These are phyloP conservation scores for Erucastrum elatum DNA, from an alignment of 345 rosid species.

Conservation along the genomic window DNA sequence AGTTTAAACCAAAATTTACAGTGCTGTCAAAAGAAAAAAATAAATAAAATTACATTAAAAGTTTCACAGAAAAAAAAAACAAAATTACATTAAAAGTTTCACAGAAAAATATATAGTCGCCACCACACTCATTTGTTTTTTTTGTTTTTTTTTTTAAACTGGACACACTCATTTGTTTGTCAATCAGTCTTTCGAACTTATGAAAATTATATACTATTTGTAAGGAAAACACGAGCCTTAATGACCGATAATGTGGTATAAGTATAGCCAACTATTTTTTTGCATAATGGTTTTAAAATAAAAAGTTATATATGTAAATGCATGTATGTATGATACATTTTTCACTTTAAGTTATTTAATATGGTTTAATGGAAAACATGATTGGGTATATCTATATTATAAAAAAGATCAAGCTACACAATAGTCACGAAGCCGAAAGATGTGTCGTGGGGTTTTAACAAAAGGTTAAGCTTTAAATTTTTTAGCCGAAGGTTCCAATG, in stretches of 20 bases:
- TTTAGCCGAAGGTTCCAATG: conserved; percentile 25
- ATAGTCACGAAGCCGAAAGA: conserved; percentile 37
- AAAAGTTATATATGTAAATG: conserved; percentile 1
- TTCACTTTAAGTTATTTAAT: conserved; percentile 8
- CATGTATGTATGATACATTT: neutral
- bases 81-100: neutral
- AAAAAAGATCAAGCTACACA: neutral
- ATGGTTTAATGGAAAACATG: conserved; percentile 20
- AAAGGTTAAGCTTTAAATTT: conserved; percentile 16
- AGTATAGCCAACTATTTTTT: neutral
- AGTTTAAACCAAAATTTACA: neutral
- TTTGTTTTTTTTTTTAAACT: too few species aligned
- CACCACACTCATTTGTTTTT: neutral
- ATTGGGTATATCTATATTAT: neutral
- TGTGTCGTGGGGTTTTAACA: conserved; percentile 6
- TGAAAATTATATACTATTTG: neutral
- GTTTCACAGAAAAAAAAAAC: too few species aligned
- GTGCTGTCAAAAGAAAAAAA: too few species aligned
- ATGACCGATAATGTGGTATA: neutral
- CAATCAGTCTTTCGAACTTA: neutral
- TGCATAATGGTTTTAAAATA: neutral
- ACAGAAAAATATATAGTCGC: neutral
- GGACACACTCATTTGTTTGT: neutral
- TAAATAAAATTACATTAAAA: too few species aligned
- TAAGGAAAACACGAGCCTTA: neutral